Conservation (phyloP, 2,329 filamentous ascomycete species). For the Rhynchosporium graminicola region DNA sequence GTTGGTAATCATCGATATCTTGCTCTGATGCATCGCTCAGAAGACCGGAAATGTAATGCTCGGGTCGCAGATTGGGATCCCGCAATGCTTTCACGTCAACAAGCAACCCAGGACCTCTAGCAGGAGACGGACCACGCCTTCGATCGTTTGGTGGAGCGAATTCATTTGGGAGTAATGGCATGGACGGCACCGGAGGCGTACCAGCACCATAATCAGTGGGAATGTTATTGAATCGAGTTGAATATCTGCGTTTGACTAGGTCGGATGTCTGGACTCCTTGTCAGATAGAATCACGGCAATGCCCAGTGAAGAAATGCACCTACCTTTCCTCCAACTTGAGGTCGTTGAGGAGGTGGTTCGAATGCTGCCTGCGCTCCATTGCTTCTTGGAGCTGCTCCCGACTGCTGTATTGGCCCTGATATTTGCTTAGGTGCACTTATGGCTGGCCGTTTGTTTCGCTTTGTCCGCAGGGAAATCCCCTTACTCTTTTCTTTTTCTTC, state of each 20-base stretch:
- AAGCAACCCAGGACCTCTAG: slow-evolving; percentile 55
- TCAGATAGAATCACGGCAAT: slow-evolving; percentile 14
- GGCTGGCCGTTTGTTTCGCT: slow-evolving; percentile 60
- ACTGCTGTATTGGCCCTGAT: slow-evolving; percentile 58
- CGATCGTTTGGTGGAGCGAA: slow-evolving; percentile 31
- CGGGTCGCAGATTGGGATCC: slow-evolving; percentile 76
- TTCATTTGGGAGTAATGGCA: slow-evolving; percentile 68
- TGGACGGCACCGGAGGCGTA: slow-evolving; percentile 67
- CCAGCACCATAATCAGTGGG: slow-evolving; percentile 69
- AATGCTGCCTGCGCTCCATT: slow-evolving; percentile 41
- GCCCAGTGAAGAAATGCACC: slow-evolving; percentile 21
- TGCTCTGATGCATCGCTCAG: slow-evolving; percentile 40
- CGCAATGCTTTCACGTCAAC: slow-evolving; percentile 77
- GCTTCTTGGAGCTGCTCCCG: slow-evolving; percentile 46
- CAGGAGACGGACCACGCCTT: slow-evolving; percentile 34
- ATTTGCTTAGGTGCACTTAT: slow-evolving; percentile 66
- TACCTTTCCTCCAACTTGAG: slow-evolving; percentile 60
- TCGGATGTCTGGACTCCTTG: slow-evolving; percentile 59
- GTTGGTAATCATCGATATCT: slow-evolving; percentile 40
- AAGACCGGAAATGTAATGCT: slow-evolving; percentile 65
- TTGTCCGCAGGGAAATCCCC: slow-evolving; percentile 61
- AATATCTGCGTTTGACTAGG: slow-evolving; percentile 92
- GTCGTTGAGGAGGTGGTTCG: slow-evolving; percentile 48
- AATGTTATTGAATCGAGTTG: slow-evolving; percentile 81
- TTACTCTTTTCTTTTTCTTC: slow-evolving; percentile 63